phyloP scores from a whole-genome alignment of 2,329 filamentous ascomycete genomes.

The Cephalotrichum gorgonifer region DNA sequence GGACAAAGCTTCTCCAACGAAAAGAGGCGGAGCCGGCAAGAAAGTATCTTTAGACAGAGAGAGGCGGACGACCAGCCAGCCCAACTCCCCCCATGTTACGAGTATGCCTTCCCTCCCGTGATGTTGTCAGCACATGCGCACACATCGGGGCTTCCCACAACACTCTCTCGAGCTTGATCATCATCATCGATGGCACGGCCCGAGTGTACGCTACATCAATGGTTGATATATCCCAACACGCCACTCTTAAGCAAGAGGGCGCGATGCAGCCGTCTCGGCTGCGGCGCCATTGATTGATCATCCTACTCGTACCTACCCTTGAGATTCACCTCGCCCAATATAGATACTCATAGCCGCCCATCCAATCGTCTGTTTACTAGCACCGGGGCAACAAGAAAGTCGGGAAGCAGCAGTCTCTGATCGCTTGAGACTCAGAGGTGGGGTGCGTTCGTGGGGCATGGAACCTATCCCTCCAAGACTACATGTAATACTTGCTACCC shows the following conservation, averaged over 20 bases:
- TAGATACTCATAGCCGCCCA: not conserved
- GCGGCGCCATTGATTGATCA: constrained; percentile 1
- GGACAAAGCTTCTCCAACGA: not conserved
- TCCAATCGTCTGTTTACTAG: not conserved
- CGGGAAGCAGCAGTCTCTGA: not conserved
- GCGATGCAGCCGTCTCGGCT: not conserved
- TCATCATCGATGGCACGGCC: not conserved
- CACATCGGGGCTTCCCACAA: no score
- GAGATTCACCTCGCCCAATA: not conserved
- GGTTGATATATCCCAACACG: not conserved
- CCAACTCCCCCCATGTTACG: no score
- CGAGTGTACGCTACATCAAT: not conserved
- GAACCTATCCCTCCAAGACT: no score
- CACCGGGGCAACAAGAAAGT: not conserved
- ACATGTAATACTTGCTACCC: no score
- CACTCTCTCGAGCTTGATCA: not conserved
- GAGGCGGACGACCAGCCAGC: not conserved
- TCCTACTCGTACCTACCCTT: not conserved
- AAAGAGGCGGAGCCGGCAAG: not conserved
- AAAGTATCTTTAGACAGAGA: not conserved
- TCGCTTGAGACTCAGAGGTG: not conserved
- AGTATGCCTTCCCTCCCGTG: no score
- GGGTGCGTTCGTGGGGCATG: no score
- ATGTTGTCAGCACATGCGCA: not conserved
- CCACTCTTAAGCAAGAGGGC: not conserved